These are phyloP conservation scores for Panaeolus cyanescens DNA, from an alignment of 768 basidiomycete species.

Conservation along the genomic window DNA sequence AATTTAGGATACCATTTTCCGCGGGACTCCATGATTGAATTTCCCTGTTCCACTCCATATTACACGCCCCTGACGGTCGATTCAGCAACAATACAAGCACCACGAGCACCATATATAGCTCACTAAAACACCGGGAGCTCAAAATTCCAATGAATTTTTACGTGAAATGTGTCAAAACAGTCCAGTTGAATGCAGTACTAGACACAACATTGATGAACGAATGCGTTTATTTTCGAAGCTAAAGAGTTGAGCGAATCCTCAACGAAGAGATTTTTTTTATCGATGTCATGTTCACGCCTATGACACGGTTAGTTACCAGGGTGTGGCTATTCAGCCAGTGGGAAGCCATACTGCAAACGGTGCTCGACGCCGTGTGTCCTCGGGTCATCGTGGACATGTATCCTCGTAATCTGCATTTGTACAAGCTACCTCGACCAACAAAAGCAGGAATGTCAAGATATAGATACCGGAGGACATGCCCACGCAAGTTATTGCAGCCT, in stretches of 20 bases:
- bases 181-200: too few relatives aligned
- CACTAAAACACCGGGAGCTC: neutral
- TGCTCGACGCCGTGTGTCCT: neutral
- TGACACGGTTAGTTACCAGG: too few relatives aligned
- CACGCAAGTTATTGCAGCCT: too few relatives aligned
- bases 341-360: too few relatives aligned
- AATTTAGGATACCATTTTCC: neutral
- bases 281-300: too few relatives aligned
- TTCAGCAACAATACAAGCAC: neutral
- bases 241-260: too few relatives aligned
- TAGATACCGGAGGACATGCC: neutral
- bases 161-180: too few relatives aligned
- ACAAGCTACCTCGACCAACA: neutral
- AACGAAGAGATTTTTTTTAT: too few relatives aligned
- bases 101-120: neutral
- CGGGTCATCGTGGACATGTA: neutral
- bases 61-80: neutral
- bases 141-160: too few relatives aligned
- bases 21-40: neutral
- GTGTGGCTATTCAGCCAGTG: too few relatives aligned
- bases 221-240: too few relatives aligned
- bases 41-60: neutral
- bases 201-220: too few relatives aligned
- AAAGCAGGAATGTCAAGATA: neutral
- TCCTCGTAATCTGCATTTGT: neutral